Percentiles rank a stretch among this genome's conserved stretches.
These are phyloP conservation scores for Pyrenophora graminea DNA, from an alignment of 2,329 filamentous ascomycete genomes.

Conservation along the genomic window DNA sequence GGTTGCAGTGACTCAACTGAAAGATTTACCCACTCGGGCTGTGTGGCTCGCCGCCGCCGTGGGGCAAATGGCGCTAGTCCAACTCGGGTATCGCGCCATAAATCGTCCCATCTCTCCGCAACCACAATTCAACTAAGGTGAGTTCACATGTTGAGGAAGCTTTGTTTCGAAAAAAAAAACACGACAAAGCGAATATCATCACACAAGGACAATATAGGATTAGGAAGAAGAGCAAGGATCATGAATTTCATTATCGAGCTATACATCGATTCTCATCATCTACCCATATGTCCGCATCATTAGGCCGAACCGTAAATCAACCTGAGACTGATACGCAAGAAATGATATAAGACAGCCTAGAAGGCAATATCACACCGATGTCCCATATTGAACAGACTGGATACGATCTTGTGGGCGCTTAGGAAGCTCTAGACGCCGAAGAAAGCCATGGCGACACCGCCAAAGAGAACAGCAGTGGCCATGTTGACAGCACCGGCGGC, in stretches of 20 bases:
- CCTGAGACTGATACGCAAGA: not conserved
- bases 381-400: not conserved
- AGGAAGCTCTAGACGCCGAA: constrained; percentile 4
- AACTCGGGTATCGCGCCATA: constrained; percentile 1
- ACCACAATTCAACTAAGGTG: not conserved
- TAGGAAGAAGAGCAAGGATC: constrained; percentile 1
- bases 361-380: not conserved
- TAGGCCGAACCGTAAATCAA: not conserved
- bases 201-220: not conserved
- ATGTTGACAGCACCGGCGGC: constrained; percentile 7
- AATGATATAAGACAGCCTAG: not conserved
- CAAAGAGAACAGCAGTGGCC: constrained; percentile 3
- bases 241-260: constrained; percentile 1
- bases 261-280: not conserved
- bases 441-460: constrained; percentile 7
- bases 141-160: not conserved
- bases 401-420: too few species aligned
- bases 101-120: not conserved
- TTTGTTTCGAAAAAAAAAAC: not conserved
- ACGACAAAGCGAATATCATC: too few species aligned
- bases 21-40: constrained; percentile 32
- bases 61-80: constrained; percentile 11
- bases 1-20: constrained; percentile 31
- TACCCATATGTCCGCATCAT: not conserved
- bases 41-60: constrained; percentile 14